Base-by-base conservation (phyloP, 1,139 yeast genomes). In the Nakaseomyces nivariensis region DNA sequence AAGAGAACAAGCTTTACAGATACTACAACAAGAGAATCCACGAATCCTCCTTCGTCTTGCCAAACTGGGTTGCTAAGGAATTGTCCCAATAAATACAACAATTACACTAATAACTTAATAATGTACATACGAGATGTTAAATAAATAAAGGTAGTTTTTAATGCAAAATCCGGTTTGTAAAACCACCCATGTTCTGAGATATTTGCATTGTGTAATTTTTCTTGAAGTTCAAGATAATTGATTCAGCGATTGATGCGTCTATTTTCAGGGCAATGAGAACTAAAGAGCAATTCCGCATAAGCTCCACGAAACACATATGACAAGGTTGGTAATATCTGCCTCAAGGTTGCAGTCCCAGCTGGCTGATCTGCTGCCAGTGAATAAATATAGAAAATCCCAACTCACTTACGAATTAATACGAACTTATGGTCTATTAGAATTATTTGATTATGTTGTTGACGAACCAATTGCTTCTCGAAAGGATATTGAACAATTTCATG, bases 21-120 rank as follows among this genome's bases (percentile, higher is more conserved):
- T 89, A 89, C 72, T 89, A 89, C 74, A 87, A 82, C 71, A 75
- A 78, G 60, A 74, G 76, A 60, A 81, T 89, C 60, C 97, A 89
- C 70, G 78, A 77, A 66, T 94, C 96, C 47, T 77, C 95, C 17
- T 89, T 87, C 62, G 86, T 87, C 51, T 76, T 89, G 66, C 97
- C 97, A 60, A 87, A 79, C 58, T 88, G 90, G 81, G 96, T 94
- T 51, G 78, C 76, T 52, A 69, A 70, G 55, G 72, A 68, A 55
- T 61, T 70, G 45, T 51, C 42, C 31, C 31, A 24, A 38, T 38
- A 25, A 38, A 24, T 8, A 37, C 41, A 29, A 29, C 32, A 29
- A 29, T 10, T 17, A 17, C 22, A 17, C 22, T 17, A 53, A 34
- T 48, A 38, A 29, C 13, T 27, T 10, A 10, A 10, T n/a, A n/a